These are phyloP conservation scores for Medicago arabica DNA, from an alignment of 306 rosid species.

Conservation along the genomic window DNA sequence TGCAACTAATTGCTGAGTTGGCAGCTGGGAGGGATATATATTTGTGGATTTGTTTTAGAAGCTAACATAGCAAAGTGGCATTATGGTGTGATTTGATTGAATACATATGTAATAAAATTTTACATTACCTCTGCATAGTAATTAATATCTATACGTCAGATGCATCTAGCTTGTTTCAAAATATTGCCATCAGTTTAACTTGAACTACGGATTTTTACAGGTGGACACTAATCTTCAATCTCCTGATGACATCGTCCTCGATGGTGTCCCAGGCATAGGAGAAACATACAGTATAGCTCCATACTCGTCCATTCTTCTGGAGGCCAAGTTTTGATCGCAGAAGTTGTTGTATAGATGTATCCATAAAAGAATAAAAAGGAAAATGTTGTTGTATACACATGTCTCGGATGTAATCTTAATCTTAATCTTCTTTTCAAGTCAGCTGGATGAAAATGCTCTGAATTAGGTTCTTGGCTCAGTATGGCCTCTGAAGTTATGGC, in stretches of 20 bases:
- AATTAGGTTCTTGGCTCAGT: slow-evolving; percentile 19
- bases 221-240: slow-evolving; percentile 79
- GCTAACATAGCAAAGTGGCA: not conserved
- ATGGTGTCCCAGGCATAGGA: slow-evolving; percentile 61
- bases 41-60: not conserved
- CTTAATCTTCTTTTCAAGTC: not conserved
- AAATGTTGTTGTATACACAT: not conserved
- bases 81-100: not conserved
- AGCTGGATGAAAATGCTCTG: slow-evolving; percentile 12
- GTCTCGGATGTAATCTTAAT: slow-evolving; percentile 13
- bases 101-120: not conserved
- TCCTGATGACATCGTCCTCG: slow-evolving; percentile 73
- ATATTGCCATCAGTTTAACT: slow-evolving; percentile 17
- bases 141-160: not conserved
- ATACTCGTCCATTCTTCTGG: slow-evolving; percentile 80
- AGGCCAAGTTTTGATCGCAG: slow-evolving; percentile 66
- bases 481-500: slow-evolving; percentile 27
- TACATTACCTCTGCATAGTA: not conserved
- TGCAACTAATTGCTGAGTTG: not conserved
- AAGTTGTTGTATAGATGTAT: slow-evolving; percentile 34
- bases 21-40: not conserved
- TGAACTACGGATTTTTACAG: slow-evolving; percentile 51
- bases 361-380: not conserved
- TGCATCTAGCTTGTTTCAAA: not conserved
- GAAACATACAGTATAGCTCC: slow-evolving; percentile 76